phyloP scores from a whole-genome alignment of 1,139 yeast genomes.

The Yamadazyma blattariae region DNA sequence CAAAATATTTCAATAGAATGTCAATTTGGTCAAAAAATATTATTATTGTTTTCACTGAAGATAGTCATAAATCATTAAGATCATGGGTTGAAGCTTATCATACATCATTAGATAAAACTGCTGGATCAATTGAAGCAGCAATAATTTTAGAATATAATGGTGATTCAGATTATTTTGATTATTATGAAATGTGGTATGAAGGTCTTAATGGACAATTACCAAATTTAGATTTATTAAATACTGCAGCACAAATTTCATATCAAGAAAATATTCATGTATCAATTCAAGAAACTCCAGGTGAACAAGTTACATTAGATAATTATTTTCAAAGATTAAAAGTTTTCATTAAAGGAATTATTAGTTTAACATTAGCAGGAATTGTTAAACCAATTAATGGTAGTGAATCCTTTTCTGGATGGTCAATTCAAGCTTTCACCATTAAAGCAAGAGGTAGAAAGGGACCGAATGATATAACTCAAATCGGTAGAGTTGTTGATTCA shows the following conservation, averaged over 20 bases:
- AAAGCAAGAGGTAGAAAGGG: slow-evolving; percentile 61
- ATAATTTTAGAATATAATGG: slow-evolving; percentile 79
- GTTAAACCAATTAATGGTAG: slow-evolving; percentile 59
- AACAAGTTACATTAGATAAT: slow-evolving; percentile 43
- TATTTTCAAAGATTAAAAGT: slow-evolving; percentile 59
- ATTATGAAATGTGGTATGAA: slow-evolving; percentile 73
- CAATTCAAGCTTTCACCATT: slow-evolving; percentile 85
- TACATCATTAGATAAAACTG: slow-evolving; percentile 77
- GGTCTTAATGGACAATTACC: slow-evolving; percentile 97
- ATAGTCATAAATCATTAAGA: slow-evolving; percentile 67
- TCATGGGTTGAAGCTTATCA: slow-evolving; percentile 96
- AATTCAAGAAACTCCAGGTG: slow-evolving; percentile 56
- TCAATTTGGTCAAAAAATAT: slow-evolving; percentile 96
- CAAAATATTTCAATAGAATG: slow-evolving; percentile 79
- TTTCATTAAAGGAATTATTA: slow-evolving; percentile 60
- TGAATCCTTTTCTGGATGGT: slow-evolving; percentile 95
- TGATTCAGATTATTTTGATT: slow-evolving; percentile 64
- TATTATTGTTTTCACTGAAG: slow-evolving; percentile 77
- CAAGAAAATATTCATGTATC: slow-evolving; percentile 74
- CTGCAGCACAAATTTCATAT: slow-evolving; percentile 66
- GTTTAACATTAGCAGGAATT: slow-evolving; percentile 71
- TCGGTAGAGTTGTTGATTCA: slow-evolving; percentile 88
- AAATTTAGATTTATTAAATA: slow-evolving; percentile 82
- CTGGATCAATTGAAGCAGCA: slow-evolving; percentile 96
- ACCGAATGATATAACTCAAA: slow-evolving; percentile 78